Base-by-base conservation (phyloP, 257 asterid species). In the Salvia splendens region DNA sequence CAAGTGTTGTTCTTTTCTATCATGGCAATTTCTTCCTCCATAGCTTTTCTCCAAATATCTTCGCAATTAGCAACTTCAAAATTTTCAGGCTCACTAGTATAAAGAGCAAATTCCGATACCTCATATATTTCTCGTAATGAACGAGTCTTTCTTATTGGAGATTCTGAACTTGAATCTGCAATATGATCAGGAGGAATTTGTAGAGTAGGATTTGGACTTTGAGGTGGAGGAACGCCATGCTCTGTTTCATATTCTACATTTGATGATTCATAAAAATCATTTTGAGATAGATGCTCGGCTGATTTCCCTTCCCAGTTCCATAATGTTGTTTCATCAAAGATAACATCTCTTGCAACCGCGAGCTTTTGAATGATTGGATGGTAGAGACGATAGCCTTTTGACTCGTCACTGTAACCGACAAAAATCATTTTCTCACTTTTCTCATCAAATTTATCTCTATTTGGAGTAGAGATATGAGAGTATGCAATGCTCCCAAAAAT, bases 381-480 rank as follows among this genome's bases (percentile, higher is more conserved):
- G 24, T 20, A 20, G 24, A 20, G 24, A 20, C 24, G 24, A 20
- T 20, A 20, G 24, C 24, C 24, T 20, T 20, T 20, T 20, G 24
- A 20, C 24, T 20, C 24, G 24, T 20, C 24, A 20, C 24, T 20
- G 58, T 52, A 3, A 9, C 2, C 9, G 36, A 47, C 24, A 47
- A 47, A 38, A n/a, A 47, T 52, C 6, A 52, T 0, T 8, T 52
- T 52, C 35, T 17, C 35, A 17, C 58, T 20, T 52, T 20, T 38
- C 17, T 52, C 36, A 52, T 52, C 35, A 20, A 52, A 38, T 59
- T 59, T 59, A 6, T 59, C 32, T 14, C 64, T 35, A 5, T 58
- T 12, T 33, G 11, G 64, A 14, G 64, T 5, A 12, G 64, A 58
- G 12, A 33, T 33, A 6, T 33, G 64, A 6, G 65, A 59, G 11